phyloP scores from a whole-genome alignment of 164 flowering plant genomes.

The Paratinospora sagittata region DNA sequence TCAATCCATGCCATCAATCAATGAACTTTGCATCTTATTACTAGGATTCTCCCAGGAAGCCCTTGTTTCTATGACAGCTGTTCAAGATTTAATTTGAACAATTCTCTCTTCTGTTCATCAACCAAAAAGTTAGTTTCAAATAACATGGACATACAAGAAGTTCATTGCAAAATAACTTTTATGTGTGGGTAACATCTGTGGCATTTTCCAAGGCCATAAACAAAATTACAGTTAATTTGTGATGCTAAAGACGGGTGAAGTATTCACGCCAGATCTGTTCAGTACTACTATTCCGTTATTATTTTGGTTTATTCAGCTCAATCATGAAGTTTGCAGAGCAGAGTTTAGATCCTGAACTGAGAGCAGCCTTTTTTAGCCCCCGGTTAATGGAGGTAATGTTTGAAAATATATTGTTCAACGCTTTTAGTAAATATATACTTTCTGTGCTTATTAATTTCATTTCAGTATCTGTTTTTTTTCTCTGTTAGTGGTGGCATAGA shows the following conservation, averaged over 20 bases:
- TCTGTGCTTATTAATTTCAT: background rate
- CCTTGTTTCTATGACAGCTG: too few relatives aligned
- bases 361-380: conserved; percentile 77
- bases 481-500: background rate
- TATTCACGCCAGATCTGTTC: background rate
- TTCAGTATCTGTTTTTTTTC: background rate
- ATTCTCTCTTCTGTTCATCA: too few relatives aligned
- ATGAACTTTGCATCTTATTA: too few relatives aligned
- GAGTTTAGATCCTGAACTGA: conserved; percentile 58
- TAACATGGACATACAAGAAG: too few relatives aligned
- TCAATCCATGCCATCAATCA: too few relatives aligned
- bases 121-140: too few relatives aligned
- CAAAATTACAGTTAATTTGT: background rate
- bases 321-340: conserved; percentile 77
- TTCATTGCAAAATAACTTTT: too few relatives aligned
- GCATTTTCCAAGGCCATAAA: background rate
- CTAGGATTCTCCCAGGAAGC: too few relatives aligned
- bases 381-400: conserved; percentile 90
- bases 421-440: background rate
- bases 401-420: background rate
- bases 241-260: background rate
- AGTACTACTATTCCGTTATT: background rate
- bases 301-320: conserved; percentile 43
- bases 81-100: too few relatives aligned
- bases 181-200: background rate